Evolutionary conservation across 2,329 filamentous ascomycete genomes (phyloP), one percentile per base, ranked within the genome.

Genomic region (Penicillium thymicola): DNA sequence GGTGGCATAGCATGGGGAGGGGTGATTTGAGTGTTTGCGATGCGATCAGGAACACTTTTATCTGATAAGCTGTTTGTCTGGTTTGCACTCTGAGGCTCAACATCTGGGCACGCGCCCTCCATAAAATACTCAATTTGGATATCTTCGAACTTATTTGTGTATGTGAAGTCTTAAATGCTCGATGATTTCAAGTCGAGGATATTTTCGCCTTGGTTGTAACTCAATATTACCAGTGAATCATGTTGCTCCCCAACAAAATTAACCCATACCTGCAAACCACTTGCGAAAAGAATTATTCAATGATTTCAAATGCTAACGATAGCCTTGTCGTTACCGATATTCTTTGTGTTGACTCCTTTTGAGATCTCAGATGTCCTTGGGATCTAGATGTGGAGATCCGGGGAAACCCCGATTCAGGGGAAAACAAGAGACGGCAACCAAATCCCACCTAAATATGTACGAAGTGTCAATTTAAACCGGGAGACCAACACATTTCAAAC

Each of bases 51-150:
- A 54, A 58, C 54, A 54, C 44, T 49, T 59, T 59, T 55, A 63
- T 49, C 60, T 58, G 59, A 60, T 64, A 65, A 64, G 61, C 13
- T 62, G 63, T 65, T 65, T 65, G 63, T 48, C 21, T 58, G 51
- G 58, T 65, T 65, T 65, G 63, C 61, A 56, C 38, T 18, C 6
- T n/a, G 40, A 10, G 27, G 27, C 37, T 46, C 13, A 34, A 34
- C 32, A 18, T 30, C 28, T 30, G 28, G 16, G 6, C n/a, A 27
- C 16, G 3, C n/a, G 21, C 40, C 16, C 27, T 18, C 14, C 4
- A 8, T 4, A 37, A 14, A 14, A 13, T 18, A 34, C 6, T 7
- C 18, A 7, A n/a, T 13, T 34, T 25, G 2, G 3, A 48, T 18
- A 11, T 27, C 6, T 37, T 11, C 28, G 8, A 21, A 38, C n/a